phyloP scores from a whole-genome alignment of 2,329 filamentous ascomycete genomes.

The Cladosporium colombiae region DNA sequence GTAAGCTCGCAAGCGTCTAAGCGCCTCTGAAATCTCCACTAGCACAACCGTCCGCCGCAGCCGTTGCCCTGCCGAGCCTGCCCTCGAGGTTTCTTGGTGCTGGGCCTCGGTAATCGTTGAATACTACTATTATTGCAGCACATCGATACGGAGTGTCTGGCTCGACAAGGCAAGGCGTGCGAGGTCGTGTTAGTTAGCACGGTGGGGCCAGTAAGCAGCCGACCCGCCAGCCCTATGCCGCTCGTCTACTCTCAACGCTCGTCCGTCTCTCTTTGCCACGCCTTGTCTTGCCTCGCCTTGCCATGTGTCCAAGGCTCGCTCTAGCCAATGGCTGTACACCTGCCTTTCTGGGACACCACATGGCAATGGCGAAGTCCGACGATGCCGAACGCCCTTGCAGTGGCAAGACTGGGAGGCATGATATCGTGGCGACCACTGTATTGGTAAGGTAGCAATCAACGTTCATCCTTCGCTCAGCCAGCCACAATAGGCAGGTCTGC shows the following conservation, averaged over 20 bases:
- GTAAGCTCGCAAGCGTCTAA: slow-evolving; percentile 9
- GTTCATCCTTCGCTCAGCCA: slow-evolving; percentile 2
- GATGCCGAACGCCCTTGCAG: not conserved
- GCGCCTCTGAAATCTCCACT: slow-evolving; percentile 1
- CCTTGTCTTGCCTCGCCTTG: not conserved
- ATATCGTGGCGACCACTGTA: not conserved
- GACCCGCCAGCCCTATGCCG: slow-evolving; percentile 2
- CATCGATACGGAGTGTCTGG: not conserved
- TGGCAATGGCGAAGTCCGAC: slow-evolving; percentile 14
- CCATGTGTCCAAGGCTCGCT: not conserved
- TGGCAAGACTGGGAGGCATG: not conserved
- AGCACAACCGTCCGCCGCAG: not conserved
- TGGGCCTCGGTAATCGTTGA: not conserved
- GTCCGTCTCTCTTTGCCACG: not conserved
- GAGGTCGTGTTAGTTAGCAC: not conserved
- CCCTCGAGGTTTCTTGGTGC: not conserved
- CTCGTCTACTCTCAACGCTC: not conserved
- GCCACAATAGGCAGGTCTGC: slow-evolving; percentile 6
- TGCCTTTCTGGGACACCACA: slow-evolving; percentile 7
- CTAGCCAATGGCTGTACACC: slow-evolving; percentile 9
- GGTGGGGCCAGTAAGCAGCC: not conserved
- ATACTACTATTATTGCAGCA: not conserved
- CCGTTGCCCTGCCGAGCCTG: not conserved
- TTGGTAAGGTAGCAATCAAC: not conserved
- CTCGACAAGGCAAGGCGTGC: not conserved